These are phyloP conservation scores for Umbelopsis isabellina DNA, from an alignment of 192 early-diverging fungal species.

Conservation along the genomic window DNA sequence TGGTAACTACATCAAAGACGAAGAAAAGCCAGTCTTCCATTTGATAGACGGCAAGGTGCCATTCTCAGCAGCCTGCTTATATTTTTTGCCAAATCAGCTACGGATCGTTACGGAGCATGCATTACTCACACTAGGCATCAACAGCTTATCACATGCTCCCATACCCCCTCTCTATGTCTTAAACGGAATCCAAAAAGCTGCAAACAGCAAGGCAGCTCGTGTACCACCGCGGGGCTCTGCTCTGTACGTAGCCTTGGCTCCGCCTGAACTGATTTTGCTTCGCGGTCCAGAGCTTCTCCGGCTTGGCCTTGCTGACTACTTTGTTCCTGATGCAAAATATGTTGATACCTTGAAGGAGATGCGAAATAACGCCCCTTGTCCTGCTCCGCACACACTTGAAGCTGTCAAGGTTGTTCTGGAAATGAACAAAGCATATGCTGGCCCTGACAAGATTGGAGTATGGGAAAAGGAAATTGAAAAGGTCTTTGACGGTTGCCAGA, in stretches of 20 bases:
- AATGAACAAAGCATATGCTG: conserved; percentile 48
- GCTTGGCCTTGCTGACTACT: conserved; percentile 51
- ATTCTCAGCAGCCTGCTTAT: conserved; percentile 38
- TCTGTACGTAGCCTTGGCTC: conserved; percentile 45
- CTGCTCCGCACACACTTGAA: conserved; percentile 44
- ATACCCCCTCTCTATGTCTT: conserved; percentile 26
- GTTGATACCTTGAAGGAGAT: conserved; percentile 43
- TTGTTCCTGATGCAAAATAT: conserved; percentile 47
- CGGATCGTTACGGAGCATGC: conserved; percentile 52
- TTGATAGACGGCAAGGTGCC: conserved; percentile 48
- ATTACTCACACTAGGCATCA: conserved; percentile 20
- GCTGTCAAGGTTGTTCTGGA: conserved; percentile 48
- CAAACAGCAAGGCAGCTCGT: conserved; percentile 20
- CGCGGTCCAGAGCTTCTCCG: conserved; percentile 51
- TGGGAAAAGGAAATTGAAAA: conserved; percentile 51
- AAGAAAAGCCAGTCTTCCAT: conserved; percentile 32
- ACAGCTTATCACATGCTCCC: conserved; percentile 29
- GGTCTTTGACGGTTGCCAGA: conserved; percentile 42
- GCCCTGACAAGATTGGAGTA: conserved; percentile 51
- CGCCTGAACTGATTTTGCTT: conserved; percentile 37
- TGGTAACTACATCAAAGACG: background rate
- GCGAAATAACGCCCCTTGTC: conserved; percentile 48
- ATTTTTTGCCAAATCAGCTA: conserved; percentile 33
- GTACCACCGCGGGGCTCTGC: conserved; percentile 38
- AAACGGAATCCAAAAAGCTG: conserved; percentile 4